A percentile compares a stretch with the other conserved stretches of the same genome.
Evolutionary conservation across 345 rosid genomes (phyloP).

Genomic region (sweet orange (Citrus sinensis)): DNA sequence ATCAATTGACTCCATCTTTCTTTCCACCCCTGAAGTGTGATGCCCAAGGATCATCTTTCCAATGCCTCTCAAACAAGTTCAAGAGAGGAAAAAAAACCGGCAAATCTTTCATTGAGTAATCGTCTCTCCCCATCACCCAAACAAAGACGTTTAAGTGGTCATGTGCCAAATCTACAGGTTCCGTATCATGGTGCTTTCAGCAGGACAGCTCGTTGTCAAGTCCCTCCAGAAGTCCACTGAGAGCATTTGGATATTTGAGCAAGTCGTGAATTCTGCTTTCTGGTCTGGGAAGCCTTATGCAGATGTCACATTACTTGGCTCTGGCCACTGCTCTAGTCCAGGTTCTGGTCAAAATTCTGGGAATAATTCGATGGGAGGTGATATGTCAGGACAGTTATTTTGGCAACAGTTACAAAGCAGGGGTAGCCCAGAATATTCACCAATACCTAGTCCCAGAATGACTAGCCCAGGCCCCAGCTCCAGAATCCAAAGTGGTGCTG

Average conservation of each 20-base stretch:
- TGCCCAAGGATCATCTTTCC: conserved; percentile 43
- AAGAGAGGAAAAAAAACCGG: conserved; percentile 47
- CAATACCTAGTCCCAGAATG: conserved; percentile 72
- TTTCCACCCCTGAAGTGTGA: conserved; percentile 28
- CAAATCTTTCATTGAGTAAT: conserved; percentile 37
- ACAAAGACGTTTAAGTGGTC: conserved; percentile 41
- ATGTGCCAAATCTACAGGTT: conserved; percentile 55
- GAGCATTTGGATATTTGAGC: conserved; percentile 52
- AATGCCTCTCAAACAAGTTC: conserved; percentile 23
- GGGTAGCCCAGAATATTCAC: conserved; percentile 74
- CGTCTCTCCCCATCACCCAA: conserved; percentile 49
- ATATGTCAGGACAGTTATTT: conserved; percentile 59
- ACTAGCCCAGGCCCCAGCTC: conserved; percentile 78
- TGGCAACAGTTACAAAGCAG: conserved; percentile 54
- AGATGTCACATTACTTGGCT: conserved; percentile 53
- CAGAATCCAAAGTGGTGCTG: conserved; percentile 76
- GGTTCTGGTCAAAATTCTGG: conserved; percentile 83
- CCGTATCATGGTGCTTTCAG: conserved; percentile 41
- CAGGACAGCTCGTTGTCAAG: conserved; percentile 77
- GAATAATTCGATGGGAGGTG: conserved; percentile 71
- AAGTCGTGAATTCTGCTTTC: conserved; percentile 44
- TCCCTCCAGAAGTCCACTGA: conserved; percentile 75
- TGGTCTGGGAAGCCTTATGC: conserved; percentile 57
- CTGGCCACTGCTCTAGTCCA: conserved; percentile 80
- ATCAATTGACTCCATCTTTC: conserved; percentile 12